Conservation (phyloP, 108 stramenopile species). For the Discostella pseudostelligera region DNA sequence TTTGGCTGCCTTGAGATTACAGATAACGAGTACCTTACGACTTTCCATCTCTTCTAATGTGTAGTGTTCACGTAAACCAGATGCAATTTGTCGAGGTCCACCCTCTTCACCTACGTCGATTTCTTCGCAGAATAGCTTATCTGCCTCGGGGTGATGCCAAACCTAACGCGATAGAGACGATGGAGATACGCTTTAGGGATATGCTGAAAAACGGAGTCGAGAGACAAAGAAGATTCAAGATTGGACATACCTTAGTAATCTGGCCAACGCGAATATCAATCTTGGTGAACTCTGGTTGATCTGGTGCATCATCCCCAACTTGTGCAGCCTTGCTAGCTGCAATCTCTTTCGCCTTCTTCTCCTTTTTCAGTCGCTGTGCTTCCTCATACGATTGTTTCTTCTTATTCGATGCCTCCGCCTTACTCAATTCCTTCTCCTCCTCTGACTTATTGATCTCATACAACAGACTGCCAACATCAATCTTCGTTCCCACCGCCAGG, state of each 20-base stretch:
- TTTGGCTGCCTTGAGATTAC: conserved; percentile 90
- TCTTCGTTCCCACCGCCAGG: conserved; percentile 62
- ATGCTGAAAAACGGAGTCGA: no score
- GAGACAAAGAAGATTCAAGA: no score
- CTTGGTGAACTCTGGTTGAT: conserved; percentile 87
- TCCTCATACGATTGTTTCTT: conserved; percentile 78
- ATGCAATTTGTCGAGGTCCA: conserved; percentile 85
- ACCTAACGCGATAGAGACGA: conserved; percentile 36
- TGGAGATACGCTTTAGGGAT: background rate
- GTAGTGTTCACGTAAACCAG: conserved; percentile 87
- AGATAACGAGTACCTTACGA: conserved; percentile 86
- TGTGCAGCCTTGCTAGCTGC: conserved; percentile 58
- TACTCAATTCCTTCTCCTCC: conserved; percentile 69
- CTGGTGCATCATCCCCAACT: conserved; percentile 27
- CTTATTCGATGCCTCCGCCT: conserved; percentile 58
- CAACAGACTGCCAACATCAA: conserved; percentile 77
- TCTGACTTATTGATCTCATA: conserved; percentile 62
- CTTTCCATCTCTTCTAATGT: conserved; percentile 84
- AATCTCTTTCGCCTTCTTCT: conserved; percentile 75
- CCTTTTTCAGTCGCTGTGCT: conserved; percentile 76
- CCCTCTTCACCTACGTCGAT: conserved; percentile 86
- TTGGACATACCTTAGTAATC: conserved; percentile 62
- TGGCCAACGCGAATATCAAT: conserved; percentile 88
- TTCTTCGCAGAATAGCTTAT: conserved; percentile 92
- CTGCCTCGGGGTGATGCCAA: conserved; percentile 92